phyloP scores from a whole-genome alignment of 805 yeast species.

The Saccharomycopsis vini region DNA sequence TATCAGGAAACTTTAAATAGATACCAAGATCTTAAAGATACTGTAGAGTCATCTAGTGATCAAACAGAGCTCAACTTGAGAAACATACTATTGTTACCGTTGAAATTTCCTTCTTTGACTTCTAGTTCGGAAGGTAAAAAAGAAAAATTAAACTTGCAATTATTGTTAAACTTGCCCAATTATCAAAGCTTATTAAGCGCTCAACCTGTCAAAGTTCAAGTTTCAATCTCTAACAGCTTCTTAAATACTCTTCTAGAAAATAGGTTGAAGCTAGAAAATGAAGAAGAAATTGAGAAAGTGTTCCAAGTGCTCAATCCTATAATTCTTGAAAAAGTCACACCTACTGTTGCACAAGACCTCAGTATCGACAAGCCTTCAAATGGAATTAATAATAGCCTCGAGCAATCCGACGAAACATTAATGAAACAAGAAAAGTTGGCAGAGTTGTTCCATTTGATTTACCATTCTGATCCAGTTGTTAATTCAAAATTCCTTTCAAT shows the following conservation, averaged over 20 bases:
- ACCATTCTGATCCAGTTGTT: constrained; percentile 37
- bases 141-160: constrained; percentile 13
- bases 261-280: constrained; percentile 30
- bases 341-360: constrained; percentile 20
- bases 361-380: constrained; percentile 19
- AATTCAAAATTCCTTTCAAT: constrained; percentile 38
- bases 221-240: constrained; percentile 50
- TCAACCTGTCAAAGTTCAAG: constrained; percentile 45
- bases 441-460: constrained; percentile 57
- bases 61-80: constrained; percentile 34
- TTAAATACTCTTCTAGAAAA: constrained; percentile 44
- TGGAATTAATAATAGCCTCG: constrained; percentile 23
- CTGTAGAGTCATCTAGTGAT: constrained; percentile 21
- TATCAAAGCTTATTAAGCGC: constrained; percentile 47
- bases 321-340: constrained; percentile 29
- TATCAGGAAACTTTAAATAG: constrained; percentile 43
- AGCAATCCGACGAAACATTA: constrained; percentile 21
- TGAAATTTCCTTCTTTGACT: constrained; percentile 27
- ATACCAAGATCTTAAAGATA: constrained; percentile 29
- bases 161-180: constrained; percentile 36
- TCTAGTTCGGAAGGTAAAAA: constrained; percentile 4
- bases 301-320: constrained; percentile 51
- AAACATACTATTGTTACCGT: constrained; percentile 40
- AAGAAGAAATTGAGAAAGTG: constrained; percentile 48
- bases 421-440: constrained; percentile 54